Conservation (phyloP, 164 flowering plant genomes). For the Vitis rotundifolia region DNA sequence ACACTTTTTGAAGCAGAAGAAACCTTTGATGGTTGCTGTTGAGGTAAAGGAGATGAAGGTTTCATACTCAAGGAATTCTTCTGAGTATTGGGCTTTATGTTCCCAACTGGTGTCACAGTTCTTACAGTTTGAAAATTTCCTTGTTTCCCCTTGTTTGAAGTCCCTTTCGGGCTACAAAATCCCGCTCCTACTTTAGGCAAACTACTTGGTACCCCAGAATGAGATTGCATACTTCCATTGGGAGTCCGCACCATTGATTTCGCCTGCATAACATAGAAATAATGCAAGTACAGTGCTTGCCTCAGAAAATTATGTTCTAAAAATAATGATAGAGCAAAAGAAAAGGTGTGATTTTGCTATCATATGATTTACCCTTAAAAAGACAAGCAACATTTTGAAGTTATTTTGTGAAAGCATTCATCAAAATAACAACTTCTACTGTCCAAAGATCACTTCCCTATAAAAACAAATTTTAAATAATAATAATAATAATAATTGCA, state of each 20-base stretch:
- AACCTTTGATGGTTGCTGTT: conserved; percentile 22
- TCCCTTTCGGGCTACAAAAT: conserved; percentile 24
- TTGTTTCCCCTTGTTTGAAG: conserved; percentile 28
- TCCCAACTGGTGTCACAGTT: conserved; percentile 12
- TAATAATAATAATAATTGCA: too few relatives aligned
- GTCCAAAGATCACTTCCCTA: too few relatives aligned
- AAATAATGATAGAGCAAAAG: background rate
- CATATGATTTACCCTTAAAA: too few relatives aligned
- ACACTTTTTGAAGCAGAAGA: conserved; percentile 16
- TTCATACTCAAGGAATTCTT: conserved; percentile 20
- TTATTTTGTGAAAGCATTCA: background rate
- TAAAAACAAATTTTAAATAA: too few relatives aligned
- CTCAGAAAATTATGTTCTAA: background rate
- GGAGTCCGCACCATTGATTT: conserved; percentile 32
- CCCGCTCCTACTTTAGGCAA: conserved; percentile 16
- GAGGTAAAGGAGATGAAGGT: conserved; percentile 18
- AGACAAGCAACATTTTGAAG: too few relatives aligned
- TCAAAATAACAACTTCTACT: background rate
- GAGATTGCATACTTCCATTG: conserved; percentile 25
- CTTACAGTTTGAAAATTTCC: conserved; percentile 33
- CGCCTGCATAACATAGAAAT: conserved; percentile 25
- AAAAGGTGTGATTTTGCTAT: background rate
- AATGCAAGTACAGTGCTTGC: background rate
- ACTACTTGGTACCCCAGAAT: conserved; percentile 18
- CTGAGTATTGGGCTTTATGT: conserved; percentile 19